Conservation (phyloP, 768 basidiomycete genomes). For the Pisolithus orientalis region DNA sequence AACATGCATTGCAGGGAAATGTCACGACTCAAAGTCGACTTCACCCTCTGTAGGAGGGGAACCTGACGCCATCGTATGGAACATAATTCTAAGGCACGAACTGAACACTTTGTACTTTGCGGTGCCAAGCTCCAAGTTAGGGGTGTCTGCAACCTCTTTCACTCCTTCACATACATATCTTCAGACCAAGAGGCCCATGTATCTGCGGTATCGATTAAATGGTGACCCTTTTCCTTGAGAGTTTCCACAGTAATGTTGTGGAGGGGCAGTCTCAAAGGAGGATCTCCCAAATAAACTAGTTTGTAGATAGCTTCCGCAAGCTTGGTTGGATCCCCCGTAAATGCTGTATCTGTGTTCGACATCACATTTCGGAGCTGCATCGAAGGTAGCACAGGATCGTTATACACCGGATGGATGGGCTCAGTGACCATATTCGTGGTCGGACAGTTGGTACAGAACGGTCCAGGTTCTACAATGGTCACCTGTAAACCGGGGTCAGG, state of each 20-base stretch:
- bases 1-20: too few relatives aligned
- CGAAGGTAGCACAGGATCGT: slow-evolving; percentile 3
- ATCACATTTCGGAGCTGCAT: neutral
- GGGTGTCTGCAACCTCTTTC: too few relatives aligned
- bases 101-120: too few relatives aligned
- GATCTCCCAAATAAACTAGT: slow-evolving; percentile 3
- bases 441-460: slow-evolving; percentile 2
- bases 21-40: too few relatives aligned
- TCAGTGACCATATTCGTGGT: neutral
- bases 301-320: slow-evolving; percentile 10
- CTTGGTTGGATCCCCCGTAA: slow-evolving; percentile 12
- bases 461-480: slow-evolving; percentile 5
- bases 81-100: too few relatives aligned
- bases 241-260: neutral
- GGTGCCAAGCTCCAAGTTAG: too few relatives aligned
- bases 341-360: neutral
- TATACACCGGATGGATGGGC: slow-evolving; percentile 11
- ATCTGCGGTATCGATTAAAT: slow-evolving; percentile 10
- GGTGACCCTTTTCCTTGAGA: neutral
- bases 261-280: slow-evolving; percentile 14
- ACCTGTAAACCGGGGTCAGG: neutral
- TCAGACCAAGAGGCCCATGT: slow-evolving; percentile 16
- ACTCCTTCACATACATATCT: slow-evolving; percentile 5
- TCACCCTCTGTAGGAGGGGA: too few relatives aligned
- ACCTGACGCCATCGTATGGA: too few relatives aligned